A percentile compares a stretch with the other conserved stretches of the same genome.
Conservation (phyloP, 805 yeast genomes). For the Zygotorulaspora sp. region DNA sequence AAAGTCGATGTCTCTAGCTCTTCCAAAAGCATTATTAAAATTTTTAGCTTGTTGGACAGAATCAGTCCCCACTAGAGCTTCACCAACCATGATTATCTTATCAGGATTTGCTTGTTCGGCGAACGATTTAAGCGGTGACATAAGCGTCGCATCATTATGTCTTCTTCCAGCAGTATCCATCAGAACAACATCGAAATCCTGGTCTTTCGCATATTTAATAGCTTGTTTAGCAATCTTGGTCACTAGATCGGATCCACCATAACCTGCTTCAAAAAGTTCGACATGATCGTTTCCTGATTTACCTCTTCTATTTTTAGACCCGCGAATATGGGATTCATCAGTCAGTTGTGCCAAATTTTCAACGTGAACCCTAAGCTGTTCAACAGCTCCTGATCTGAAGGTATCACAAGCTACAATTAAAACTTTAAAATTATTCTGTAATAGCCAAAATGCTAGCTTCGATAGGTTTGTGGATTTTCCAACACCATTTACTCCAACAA, state of each 20-base stretch:
- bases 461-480: conserved; percentile 96
- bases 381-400: conserved; percentile 98
- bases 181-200: conserved; percentile 75
- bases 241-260: conserved; percentile 93
- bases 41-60: conserved; percentile 93
- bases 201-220: conserved; percentile 66
- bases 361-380: conserved; percentile 91
- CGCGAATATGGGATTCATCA: conserved; percentile 39
- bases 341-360: conserved; percentile 71
- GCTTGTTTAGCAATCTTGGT: conserved; percentile 92
- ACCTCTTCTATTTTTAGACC: conserved; percentile 36
- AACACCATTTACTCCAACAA: conserved; percentile 97
- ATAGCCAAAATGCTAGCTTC: conserved; percentile 89
- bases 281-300: conserved; percentile 41
- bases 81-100: conserved; percentile 97
- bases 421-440: conserved; percentile 83
- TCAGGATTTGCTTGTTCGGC: conserved; percentile 95
- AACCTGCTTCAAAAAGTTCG: conserved; percentile 89
- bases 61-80: conserved; percentile 95
- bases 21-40: conserved; percentile 90
- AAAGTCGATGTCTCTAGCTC: conserved; percentile 73
- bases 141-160: conserved; percentile 87
- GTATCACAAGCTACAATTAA: conserved; percentile 96
- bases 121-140: conserved; percentile 93
- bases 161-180: conserved; percentile 98